Base-by-base conservation (phyloP, 2,329 filamentous ascomycete genomes). In the Fusarium lyarnte region DNA sequence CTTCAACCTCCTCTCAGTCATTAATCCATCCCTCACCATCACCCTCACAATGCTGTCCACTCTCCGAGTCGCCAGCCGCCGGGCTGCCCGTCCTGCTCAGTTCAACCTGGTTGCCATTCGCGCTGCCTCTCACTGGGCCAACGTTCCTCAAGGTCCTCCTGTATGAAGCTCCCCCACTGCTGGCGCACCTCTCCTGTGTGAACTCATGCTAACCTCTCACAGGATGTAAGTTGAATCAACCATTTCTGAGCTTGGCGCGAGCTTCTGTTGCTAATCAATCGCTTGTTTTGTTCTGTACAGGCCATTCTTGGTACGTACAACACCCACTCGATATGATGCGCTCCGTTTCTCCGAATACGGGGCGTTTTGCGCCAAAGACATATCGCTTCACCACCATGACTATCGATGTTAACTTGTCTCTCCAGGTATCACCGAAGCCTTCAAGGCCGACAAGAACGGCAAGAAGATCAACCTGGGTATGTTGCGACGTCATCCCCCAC, bases 401-500 rank as follows among this genome's bases (percentile, higher is more conserved):
- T 46, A 67, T 66, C 54, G 62, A 33, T 39, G 45, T 78, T 80
- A 78, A 79, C 71, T 65, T 29, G 14, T 38, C 31, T 60, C 27
- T 58, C 19, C 75, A 92, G 92, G 93, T 83, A 94, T 99, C 85
- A 98, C 96, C 73, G 96, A 99, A 87, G 96, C 96, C 70, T 99
- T 96, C 93, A 99, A 98, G 89, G 95, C 95, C 84, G 96, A 99
- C 83, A 89, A 87, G 79, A 95, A 97, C 84, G 87, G 90, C 73
- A 91, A 97, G 87, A 99, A 98, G 91, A 98, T 99, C 88, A 98
- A 98, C 87, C 87, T 99, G 70, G 96, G 93, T 93, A 86, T 80
- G 88, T 78, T 63, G 58, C 58, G 69, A 58, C 62, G 39, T 66
- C 57, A 57, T 54, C 55, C 59, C 61, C 52, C 33, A 38, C 35